Evolutionary conservation across 768 basidiomycete species (phyloP), one percentile per base, ranked within the genome.

Genomic region (Leccinum sublutescens): DNA sequence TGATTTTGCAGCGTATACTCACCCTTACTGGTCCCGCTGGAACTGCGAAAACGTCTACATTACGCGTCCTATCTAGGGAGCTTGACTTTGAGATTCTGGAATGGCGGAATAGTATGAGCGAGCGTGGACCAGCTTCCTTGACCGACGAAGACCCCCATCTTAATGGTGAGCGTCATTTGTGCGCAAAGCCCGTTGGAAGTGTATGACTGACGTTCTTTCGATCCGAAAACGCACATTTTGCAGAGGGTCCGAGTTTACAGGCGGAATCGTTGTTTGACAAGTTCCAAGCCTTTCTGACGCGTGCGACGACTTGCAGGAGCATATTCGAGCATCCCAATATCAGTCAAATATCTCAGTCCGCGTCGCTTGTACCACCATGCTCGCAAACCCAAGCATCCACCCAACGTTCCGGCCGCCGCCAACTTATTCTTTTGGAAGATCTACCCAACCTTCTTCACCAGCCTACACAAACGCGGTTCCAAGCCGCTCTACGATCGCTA

Each of bases 11-110:
- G 91, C 82, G 94, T 50, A 85, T 99, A 29, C 81, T 98, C 7
- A 84, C 85, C 0, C 75, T 99, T 11, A 90, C 91, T 3, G 96
- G 96, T 1, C 92, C 93, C 0, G 87, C 96, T 8, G 96, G 96
- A 1, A 84, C 86, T 0, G 96, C 85, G 0, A 99, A 99, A 78
- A 97, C 96, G 0, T 82, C 94, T 0, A 93, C 93, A 0, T 64
- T 98, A 2, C 83, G 84, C 27, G 82, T 94, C 2, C 76, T 99
- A 21, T 80, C 91, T 0, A 75, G 75, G 15, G 92, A 95, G 66
- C 74, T 95, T 64, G 84, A 79, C 2, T 85, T 91, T 55, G 89
- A 95, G 52, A 80, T 97, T 36, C 68, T 93, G 23, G 97, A 99
- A 69, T 98, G 95, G 93, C 77, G 82, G 49, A 92, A 89, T 68